Percentiles rank a stretch among this genome's conserved stretches.
Evolutionary conservation across 768 basidiomycete genomes (phyloP).

Genomic region (Mycena belliarum): DNA sequence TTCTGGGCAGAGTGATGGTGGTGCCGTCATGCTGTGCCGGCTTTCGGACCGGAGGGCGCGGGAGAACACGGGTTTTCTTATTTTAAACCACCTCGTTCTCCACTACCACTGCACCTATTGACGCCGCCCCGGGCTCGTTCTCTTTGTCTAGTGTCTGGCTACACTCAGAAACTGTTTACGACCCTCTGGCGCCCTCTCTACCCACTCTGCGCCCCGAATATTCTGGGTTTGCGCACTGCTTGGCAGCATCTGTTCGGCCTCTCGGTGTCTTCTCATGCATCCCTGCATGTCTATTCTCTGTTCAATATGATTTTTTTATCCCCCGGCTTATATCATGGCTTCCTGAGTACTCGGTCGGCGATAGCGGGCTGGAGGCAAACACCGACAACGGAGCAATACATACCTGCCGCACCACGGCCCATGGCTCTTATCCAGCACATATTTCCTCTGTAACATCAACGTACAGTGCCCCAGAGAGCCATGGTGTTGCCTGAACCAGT

Average conservation of each 20-base stretch:
- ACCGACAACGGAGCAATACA: too few species aligned
- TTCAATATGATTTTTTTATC: constrained; percentile 3
- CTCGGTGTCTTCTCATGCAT: background rate
- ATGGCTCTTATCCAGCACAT: too few species aligned
- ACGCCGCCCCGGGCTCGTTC: background rate
- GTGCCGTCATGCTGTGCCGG: too few species aligned
- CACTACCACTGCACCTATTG: background rate
- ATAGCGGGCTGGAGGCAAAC: background rate
- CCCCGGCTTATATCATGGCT: background rate
- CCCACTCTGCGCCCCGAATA: background rate
- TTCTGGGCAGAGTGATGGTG: too few species aligned
- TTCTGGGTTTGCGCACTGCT: background rate
- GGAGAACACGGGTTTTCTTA: background rate
- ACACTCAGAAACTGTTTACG: background rate
- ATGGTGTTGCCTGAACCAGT: too few species aligned
- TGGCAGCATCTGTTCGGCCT: background rate
- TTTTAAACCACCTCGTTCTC: background rate
- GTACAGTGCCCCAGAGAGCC: too few species aligned
- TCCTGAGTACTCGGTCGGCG: background rate
- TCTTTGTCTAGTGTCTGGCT: background rate
- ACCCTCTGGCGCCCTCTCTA: background rate
- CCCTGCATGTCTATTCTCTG: background rate
- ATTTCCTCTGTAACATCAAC: too few species aligned
- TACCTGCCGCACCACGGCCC: too few species aligned
- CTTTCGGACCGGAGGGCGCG: background rate